Evolutionary conservation across 148 eudicot genomes (phyloP).

Genomic region (Rheum nobile): DNA sequence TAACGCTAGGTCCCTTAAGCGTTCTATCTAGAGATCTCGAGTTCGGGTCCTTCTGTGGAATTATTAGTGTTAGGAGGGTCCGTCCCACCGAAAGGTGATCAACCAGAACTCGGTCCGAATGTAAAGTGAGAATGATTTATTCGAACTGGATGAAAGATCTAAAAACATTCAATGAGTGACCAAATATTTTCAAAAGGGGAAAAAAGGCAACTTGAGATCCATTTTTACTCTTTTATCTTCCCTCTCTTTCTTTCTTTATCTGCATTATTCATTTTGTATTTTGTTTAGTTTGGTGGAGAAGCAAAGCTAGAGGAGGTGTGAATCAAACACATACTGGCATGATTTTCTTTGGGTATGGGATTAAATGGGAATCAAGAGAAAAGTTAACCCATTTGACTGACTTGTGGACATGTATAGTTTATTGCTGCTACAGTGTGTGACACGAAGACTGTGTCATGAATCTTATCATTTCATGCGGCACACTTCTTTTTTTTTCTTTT

Average conservation of each 20-base stretch:
- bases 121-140: too few relatives aligned
- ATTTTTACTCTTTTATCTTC: background rate
- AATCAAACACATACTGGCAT: background rate
- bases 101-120: too few relatives aligned
- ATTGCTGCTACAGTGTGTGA: background rate
- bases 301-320: background rate
- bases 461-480: background rate
- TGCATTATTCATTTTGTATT: background rate
- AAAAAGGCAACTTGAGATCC: too few relatives aligned
- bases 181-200: too few relatives aligned
- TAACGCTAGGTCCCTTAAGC: too few relatives aligned
- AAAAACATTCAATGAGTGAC: too few relatives aligned
- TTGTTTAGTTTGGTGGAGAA: background rate
- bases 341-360: too few relatives aligned
- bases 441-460: background rate
- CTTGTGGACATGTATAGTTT: background rate
- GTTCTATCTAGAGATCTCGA: too few relatives aligned
- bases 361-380: background rate
- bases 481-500: background rate
- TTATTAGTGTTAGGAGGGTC: too few relatives aligned
- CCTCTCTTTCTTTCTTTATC: background rate
- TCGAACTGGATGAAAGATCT: too few relatives aligned
- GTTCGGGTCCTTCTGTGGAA: too few relatives aligned
- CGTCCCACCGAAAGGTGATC: too few relatives aligned
- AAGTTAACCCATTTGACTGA: background rate